These are phyloP conservation scores for Leishmania aethiopica DNA, from an alignment of 208 protist species.

Conservation along the genomic window DNA sequence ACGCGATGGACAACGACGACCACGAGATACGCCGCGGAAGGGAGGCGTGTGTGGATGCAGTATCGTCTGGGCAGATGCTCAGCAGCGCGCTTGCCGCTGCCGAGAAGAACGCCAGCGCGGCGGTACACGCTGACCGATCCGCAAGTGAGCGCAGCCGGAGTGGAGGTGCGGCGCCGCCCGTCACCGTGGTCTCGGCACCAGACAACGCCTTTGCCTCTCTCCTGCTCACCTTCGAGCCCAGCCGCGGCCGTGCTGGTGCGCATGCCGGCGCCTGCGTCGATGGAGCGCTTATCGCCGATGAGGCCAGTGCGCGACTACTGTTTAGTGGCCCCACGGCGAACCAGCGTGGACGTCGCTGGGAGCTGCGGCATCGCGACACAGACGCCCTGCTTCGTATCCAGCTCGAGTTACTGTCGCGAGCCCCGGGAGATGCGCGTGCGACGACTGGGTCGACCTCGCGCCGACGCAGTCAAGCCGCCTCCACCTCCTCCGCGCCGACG, in stretches of 20 bases:
- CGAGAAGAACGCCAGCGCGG: neutral
- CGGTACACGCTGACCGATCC: neutral
- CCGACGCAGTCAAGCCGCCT: neutral
- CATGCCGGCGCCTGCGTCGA: constrained; percentile 6
- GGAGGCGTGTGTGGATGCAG: constrained; percentile 8
- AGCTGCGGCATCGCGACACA: constrained; percentile 30
- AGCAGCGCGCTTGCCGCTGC: neutral
- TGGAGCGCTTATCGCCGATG: constrained; percentile 18
- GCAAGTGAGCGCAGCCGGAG: neutral
- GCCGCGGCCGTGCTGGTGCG: neutral
- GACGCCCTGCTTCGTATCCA: constrained; percentile 28
- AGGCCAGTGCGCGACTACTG: constrained; percentile 13
- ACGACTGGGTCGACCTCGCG: neutral
- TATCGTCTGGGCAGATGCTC: neutral
- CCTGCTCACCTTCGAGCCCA: constrained; percentile 13
- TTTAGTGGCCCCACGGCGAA: constrained; percentile 21
- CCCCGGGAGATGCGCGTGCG: neutral
- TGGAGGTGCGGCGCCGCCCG: neutral
- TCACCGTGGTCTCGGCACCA: neutral
- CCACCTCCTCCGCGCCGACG: neutral
- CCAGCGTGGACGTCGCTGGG: constrained; percentile 21
- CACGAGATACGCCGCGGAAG: constrained; percentile 3
- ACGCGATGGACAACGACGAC: constrained; percentile 17
- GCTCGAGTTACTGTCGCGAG: constrained; percentile 18
- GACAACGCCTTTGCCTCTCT: constrained; percentile 20